Percentiles rank a stretch among this genome's conserved stretches.
Evolutionary conservation across 495 filamentous ascomycete genomes (phyloP).

Genomic region (Neurospora sublineolata): DNA sequence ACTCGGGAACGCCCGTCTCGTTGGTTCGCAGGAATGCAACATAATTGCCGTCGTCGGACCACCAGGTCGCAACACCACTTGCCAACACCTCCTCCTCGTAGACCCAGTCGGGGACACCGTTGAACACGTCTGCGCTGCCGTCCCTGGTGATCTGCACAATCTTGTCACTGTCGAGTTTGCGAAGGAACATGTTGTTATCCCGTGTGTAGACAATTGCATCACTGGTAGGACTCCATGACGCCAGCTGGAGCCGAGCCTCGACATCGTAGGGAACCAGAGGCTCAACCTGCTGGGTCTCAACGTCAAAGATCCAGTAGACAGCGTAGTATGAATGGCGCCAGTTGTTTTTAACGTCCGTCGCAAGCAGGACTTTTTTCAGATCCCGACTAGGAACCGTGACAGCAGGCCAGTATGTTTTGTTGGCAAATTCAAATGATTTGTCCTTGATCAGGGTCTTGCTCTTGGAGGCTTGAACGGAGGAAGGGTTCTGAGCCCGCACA

Average conservation of each 20-base stretch:
- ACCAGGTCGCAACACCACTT: conserved; percentile 81
- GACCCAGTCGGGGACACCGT: conserved; percentile 97
- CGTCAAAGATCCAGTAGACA: conserved; percentile 88
- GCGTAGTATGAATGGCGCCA: conserved; percentile 85
- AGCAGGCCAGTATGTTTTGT: conserved; percentile 37
- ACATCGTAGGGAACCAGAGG: conserved; percentile 62
- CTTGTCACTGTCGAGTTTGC: conserved; percentile 44
- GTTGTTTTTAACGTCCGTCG: conserved; percentile 57
- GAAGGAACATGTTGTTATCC: conserved; percentile 79
- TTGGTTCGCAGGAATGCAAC: conserved; percentile 88
- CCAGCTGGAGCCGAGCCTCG: conserved; percentile 65
- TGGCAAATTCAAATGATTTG: conserved; percentile 45
- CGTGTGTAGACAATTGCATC: conserved; percentile 76
- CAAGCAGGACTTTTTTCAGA: conserved; percentile 70
- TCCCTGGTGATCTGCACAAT: conserved; percentile 73
- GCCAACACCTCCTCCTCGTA: conserved; percentile 93
- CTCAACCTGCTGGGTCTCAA: conserved; percentile 65
- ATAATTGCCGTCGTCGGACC: conserved; percentile 77
- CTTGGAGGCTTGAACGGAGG: conserved; percentile 28
- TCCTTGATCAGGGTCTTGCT: conserved; percentile 66
- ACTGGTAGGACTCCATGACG: conserved; percentile 79
- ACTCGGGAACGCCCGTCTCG: conserved; percentile 83
- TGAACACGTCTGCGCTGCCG: conserved; percentile 78
- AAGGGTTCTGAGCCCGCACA: conserved; percentile 43
- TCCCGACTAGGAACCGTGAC: conserved; percentile 68